These are phyloP conservation scores for Lepiota venenata DNA, from an alignment of 768 basidiomycete species.

Conservation along the genomic window DNA sequence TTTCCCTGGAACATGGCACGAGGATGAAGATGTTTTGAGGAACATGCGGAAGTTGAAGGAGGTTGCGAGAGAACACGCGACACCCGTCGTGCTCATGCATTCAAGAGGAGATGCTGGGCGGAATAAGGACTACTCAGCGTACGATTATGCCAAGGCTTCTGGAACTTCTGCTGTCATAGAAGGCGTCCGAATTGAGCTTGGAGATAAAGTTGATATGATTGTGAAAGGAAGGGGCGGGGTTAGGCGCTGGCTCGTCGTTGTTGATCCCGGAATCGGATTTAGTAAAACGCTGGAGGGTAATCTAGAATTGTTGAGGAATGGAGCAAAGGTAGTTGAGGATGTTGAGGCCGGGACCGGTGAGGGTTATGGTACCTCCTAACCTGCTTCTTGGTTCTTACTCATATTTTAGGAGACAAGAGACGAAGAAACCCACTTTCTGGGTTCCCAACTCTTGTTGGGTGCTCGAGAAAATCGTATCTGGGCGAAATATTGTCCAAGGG, in stretches of 20 bases:
- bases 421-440: conserved; percentile 49
- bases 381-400: not conserved
- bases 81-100: conserved; percentile 93
- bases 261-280: conserved; percentile 94
- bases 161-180: conserved; percentile 46
- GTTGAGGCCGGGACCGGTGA: conserved; percentile 26
- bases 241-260: conserved; percentile 82
- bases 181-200: conserved; percentile 72
- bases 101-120: conserved; percentile 79
- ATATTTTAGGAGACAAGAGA: conserved; percentile 14
- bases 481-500: conserved; percentile 56
- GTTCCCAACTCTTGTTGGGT: conserved; percentile 69
- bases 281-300: conserved; percentile 83
- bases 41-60: conserved; percentile 59
- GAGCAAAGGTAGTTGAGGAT: conserved; percentile 43
- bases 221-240: conserved; percentile 70
- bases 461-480: conserved; percentile 84
- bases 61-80: conserved; percentile 58
- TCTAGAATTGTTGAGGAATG: conserved; percentile 57
- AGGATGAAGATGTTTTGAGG: conserved; percentile 25
- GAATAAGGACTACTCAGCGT: conserved; percentile 61
- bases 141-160: conserved; percentile 32
- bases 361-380: conserved; percentile 5
- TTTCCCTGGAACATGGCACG: conserved; percentile 22
- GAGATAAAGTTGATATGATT: conserved; percentile 58